These are phyloP conservation scores for Sphaerosporella brunnea DNA, from an alignment of 495 filamentous ascomycete species.

Conservation along the genomic window DNA sequence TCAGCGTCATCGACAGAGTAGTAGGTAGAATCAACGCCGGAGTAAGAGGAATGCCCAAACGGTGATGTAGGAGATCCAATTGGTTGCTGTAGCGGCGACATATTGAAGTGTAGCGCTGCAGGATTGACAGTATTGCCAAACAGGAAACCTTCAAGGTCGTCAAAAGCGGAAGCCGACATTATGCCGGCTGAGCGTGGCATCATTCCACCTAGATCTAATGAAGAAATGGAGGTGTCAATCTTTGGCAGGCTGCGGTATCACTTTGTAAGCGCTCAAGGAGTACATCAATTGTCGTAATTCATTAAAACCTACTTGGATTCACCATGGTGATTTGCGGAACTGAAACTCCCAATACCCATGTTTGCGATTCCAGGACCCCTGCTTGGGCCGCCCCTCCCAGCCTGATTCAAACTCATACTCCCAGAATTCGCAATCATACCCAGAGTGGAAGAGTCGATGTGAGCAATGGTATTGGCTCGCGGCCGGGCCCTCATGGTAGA, in stretches of 20 bases:
- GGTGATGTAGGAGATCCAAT: constrained; percentile 55
- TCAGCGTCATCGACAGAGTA: constrained; percentile 44
- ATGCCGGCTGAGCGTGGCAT: constrained; percentile 26
- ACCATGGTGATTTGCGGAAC: constrained; percentile 7
- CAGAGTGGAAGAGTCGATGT: constrained; percentile 64
- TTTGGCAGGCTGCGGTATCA: constrained; percentile 17
- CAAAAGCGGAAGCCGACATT: constrained; percentile 44
- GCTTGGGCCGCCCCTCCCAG: background rate
- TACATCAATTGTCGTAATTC: constrained; percentile 7
- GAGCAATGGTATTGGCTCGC: constrained; percentile 90
- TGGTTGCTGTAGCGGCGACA: constrained; percentile 44
- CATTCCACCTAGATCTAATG: constrained; percentile 26
- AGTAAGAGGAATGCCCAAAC: constrained; percentile 47
- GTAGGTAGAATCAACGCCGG: constrained; percentile 33
- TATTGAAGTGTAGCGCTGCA: constrained; percentile 81
- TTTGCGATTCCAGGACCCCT: constrained; percentile 7
- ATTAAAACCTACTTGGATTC: constrained; percentile 9
- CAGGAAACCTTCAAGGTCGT: constrained; percentile 59
- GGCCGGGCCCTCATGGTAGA: constrained; percentile 50
- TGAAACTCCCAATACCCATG: constrained; percentile 33
- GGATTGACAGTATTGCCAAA: constrained; percentile 82
- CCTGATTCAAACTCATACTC: constrained; percentile 4
- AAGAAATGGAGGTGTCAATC: constrained; percentile 26
- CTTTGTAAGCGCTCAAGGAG: constrained; percentile 7
- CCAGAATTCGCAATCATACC: constrained; percentile 38